A percentile compares a stretch with the other conserved stretches of the same genome.
phyloP scores from a whole-genome alignment of 257 asterid species.

The Solanum paucissectum region DNA sequence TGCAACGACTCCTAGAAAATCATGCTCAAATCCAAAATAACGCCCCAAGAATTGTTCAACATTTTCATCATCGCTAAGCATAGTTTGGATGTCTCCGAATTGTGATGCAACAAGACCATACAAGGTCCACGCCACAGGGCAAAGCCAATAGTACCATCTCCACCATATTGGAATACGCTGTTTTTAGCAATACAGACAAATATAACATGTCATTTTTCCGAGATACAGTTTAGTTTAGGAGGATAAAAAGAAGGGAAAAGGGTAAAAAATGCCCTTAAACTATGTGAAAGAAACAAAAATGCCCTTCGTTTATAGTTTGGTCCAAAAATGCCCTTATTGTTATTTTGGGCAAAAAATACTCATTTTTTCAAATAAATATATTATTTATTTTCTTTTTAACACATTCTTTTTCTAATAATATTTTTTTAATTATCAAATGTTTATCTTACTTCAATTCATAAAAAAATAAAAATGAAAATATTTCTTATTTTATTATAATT shows the following conservation, averaged over 20 bases:
- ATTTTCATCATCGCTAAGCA: neutral
- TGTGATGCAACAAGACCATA: conserved; percentile 39
- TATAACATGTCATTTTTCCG: neutral
- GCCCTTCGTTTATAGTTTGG: too few relatives aligned
- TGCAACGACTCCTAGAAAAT: conserved; percentile 41
- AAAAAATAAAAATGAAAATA: too few relatives aligned
- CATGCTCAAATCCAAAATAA: conserved; percentile 43
- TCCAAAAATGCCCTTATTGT: too few relatives aligned
- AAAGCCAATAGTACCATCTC: conserved; percentile 46
- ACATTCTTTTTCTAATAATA: too few relatives aligned
- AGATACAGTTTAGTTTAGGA: neutral
- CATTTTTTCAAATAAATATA: too few relatives aligned
- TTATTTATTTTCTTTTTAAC: too few relatives aligned
- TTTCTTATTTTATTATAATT: too few relatives aligned
- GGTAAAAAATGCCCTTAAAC: too few relatives aligned
- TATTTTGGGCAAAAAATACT: too few relatives aligned
- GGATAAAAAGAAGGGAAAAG: neutral
- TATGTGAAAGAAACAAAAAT: too few relatives aligned
- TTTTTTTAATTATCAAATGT: too few relatives aligned
- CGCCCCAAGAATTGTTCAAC: conserved; percentile 35
- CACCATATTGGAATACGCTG: conserved; percentile 48
- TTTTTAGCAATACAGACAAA: neutral
- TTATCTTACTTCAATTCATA: too few relatives aligned
- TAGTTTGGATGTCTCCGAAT: conserved; percentile 18
- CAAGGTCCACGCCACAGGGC: conserved; percentile 34